Conservation (phyloP, 345 rosid species). For the Diplotaxis tenuifolia region DNA sequence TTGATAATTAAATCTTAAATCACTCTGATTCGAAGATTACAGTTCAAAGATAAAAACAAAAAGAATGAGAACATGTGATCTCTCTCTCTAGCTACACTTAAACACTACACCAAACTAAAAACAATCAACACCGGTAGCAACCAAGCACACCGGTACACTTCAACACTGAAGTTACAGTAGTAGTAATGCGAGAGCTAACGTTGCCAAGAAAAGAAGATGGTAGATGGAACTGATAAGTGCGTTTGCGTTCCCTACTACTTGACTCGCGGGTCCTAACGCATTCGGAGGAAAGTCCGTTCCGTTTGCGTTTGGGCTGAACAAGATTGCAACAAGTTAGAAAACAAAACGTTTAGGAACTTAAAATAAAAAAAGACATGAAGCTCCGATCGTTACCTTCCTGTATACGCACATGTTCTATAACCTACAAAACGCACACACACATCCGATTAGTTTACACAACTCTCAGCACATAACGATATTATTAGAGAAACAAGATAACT, state of each 20-base stretch:
- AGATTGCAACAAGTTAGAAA: neutral
- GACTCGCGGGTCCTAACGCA: constrained; percentile 69
- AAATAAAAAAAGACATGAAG: neutral
- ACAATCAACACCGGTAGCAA: constrained; percentile 13
- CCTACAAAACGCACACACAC: constrained; percentile 49
- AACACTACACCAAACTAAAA: constrained; percentile 17
- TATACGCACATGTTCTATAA: constrained; percentile 60
- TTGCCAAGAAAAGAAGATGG: constrained; percentile 34
- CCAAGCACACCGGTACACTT: neutral
- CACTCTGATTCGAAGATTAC: constrained; percentile 5
- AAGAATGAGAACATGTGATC: constrained; percentile 22
- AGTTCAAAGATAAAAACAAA: constrained; percentile 18
- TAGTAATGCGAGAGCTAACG: constrained; percentile 37
- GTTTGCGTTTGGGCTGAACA: constrained; percentile 47
- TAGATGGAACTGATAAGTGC: constrained; percentile 31
- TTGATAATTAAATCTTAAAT: neutral
- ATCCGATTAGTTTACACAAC: neutral
- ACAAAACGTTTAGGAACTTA: neutral
- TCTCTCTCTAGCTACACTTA: constrained; percentile 25
- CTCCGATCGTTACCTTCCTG: constrained; percentile 67
- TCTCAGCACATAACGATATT: neutral
- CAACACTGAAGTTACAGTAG: constrained; percentile 28
- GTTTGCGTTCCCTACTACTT: constrained; percentile 44
- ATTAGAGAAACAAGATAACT: constrained; percentile 22
- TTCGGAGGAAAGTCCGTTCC: constrained; percentile 43